Conservation (phyloP, 306 rosid species). For the Ochetophila trinervis region DNA sequence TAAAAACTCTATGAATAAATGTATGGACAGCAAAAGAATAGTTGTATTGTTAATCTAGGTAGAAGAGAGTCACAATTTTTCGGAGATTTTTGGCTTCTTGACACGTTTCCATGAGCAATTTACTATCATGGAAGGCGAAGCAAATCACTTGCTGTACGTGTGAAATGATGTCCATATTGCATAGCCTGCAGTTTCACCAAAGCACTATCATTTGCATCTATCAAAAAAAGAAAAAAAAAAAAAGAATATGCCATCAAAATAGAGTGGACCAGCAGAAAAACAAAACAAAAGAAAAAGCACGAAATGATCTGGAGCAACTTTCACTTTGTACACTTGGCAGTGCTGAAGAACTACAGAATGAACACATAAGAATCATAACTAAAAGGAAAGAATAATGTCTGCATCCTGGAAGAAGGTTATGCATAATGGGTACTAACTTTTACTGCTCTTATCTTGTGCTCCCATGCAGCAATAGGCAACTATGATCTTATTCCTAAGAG, state of each 20-base stretch:
- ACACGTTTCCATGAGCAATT: conserved; percentile 98
- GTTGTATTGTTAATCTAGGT: conserved; percentile 60
- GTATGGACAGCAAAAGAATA: conserved; percentile 34
- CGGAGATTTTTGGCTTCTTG: conserved; percentile 93
- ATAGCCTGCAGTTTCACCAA: conserved; percentile 67
- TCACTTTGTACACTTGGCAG: too few species aligned
- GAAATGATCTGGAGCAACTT: too few species aligned
- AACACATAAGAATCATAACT: too few species aligned
- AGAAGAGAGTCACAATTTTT: conserved; percentile 94
- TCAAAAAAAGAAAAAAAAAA: background rate
- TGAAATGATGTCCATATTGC: conserved; percentile 96
- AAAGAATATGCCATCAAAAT: too few species aligned
- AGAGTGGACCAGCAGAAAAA: too few species aligned
- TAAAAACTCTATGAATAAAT: conserved; percentile 13
- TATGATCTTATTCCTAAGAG: background rate
- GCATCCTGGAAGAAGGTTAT: too few species aligned
- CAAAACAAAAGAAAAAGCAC: too few species aligned
- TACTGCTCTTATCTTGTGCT: too few species aligned
- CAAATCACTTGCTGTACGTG: conserved; percentile 98
- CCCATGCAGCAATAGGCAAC: too few species aligned
- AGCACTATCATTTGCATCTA: background rate
- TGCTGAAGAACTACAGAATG: too few species aligned
- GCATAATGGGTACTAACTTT: too few species aligned
- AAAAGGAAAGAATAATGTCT: too few species aligned
- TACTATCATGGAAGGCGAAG: conserved; percentile 97